Conservation (phyloP, 805 yeast genomes). For the Candida incommunis region DNA sequence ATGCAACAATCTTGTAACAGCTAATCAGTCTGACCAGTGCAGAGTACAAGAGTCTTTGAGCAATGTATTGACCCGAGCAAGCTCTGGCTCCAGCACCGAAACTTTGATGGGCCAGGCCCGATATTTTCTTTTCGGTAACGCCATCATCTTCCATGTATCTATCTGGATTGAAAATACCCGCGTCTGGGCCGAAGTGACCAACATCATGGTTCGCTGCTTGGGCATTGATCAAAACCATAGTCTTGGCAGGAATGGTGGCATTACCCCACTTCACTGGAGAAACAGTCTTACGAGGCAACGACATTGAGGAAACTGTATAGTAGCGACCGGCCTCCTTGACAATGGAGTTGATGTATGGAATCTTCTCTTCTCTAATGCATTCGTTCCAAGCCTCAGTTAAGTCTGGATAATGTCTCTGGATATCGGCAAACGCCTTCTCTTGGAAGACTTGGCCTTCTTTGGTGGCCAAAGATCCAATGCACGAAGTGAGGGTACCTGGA, state of each 20-base stretch:
- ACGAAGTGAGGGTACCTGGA: slow-evolving; percentile 46
- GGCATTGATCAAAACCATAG: slow-evolving; percentile 50
- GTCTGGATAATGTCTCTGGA: slow-evolving; percentile 22
- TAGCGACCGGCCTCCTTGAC: slow-evolving; percentile 47
- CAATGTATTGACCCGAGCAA: slow-evolving; percentile 51
- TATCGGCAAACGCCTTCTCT: slow-evolving; percentile 27
- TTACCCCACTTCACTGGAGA: slow-evolving; percentile 29
- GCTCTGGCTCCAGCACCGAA: slow-evolving; percentile 49
- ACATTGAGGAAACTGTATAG: slow-evolving; percentile 53
- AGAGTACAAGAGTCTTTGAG: slow-evolving; percentile 44
- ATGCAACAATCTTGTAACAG: slow-evolving; percentile 28
- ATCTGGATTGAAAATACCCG: slow-evolving; percentile 17
- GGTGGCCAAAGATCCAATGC: slow-evolving; percentile 42
- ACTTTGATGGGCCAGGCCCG: slow-evolving; percentile 11
- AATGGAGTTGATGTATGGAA: slow-evolving; percentile 42
- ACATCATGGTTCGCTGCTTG: slow-evolving; percentile 58
- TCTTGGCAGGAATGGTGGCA: slow-evolving; percentile 37
- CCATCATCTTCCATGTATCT: slow-evolving; percentile 16
- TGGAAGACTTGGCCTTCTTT: slow-evolving; percentile 29
- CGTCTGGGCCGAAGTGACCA: slow-evolving; percentile 14
- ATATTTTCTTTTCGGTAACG: slow-evolving; percentile 9
- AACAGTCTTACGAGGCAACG: slow-evolving; percentile 50
- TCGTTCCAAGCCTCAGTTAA: slow-evolving; percentile 14
- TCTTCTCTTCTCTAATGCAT: slow-evolving; percentile 18
- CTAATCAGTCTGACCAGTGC: slow-evolving; percentile 36